Conservation (phyloP, 2,329 filamentous ascomycete genomes). For the Albifimbria verrucaria region DNA sequence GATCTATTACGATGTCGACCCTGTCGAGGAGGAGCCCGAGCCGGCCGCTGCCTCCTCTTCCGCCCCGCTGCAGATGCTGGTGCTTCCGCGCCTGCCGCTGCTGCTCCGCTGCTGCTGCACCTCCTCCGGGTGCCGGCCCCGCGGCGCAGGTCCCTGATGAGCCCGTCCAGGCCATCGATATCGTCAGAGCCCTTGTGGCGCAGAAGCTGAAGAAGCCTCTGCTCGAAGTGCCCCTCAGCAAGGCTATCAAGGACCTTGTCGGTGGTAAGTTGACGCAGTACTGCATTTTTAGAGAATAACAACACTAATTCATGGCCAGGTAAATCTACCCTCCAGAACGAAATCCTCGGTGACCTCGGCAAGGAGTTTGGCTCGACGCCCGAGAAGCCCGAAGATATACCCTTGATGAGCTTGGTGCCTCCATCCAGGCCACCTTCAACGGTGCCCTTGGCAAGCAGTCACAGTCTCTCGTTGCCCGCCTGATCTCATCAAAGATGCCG, state of each 20-base stretch:
- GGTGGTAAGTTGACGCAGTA: slow-evolving; percentile 67
- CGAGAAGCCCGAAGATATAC: slow-evolving; percentile 97
- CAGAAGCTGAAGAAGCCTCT: slow-evolving; percentile 97
- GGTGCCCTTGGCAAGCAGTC: slow-evolving; percentile 97
- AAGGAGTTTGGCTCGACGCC: slow-evolving; percentile 98
- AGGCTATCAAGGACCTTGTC: slow-evolving; percentile 97
- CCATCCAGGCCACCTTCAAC: slow-evolving; percentile 99
- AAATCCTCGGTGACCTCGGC: slow-evolving; percentile 94
- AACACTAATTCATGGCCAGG: slow-evolving; percentile 47
- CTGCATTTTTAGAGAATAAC: slow-evolving; percentile 4
- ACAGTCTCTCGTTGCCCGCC: slow-evolving; percentile 82
- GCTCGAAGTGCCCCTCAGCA: slow-evolving; percentile 83
- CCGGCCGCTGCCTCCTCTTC: slow-evolving; percentile 48
- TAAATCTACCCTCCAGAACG: slow-evolving; percentile 97
- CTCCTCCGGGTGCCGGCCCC: slow-evolving; percentile 74
- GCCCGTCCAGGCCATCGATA: slow-evolving; percentile 84
- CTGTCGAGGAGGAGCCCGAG: slow-evolving; percentile 84
- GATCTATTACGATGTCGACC: slow-evolving; percentile 98
- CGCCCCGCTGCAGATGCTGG: slow-evolving; percentile 49
- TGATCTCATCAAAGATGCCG: slow-evolving; percentile 99
- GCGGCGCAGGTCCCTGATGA: slow-evolving; percentile 82
- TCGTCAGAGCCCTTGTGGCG: slow-evolving; percentile 83
- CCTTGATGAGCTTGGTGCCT: slow-evolving; percentile 91
- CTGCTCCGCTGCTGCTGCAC: slow-evolving; percentile 52
- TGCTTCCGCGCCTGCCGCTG: slow-evolving; percentile 50